These are phyloP conservation scores for Ustilaginoidea virens DNA, from an alignment of 2,329 filamentous ascomycete species.

Conservation along the genomic window DNA sequence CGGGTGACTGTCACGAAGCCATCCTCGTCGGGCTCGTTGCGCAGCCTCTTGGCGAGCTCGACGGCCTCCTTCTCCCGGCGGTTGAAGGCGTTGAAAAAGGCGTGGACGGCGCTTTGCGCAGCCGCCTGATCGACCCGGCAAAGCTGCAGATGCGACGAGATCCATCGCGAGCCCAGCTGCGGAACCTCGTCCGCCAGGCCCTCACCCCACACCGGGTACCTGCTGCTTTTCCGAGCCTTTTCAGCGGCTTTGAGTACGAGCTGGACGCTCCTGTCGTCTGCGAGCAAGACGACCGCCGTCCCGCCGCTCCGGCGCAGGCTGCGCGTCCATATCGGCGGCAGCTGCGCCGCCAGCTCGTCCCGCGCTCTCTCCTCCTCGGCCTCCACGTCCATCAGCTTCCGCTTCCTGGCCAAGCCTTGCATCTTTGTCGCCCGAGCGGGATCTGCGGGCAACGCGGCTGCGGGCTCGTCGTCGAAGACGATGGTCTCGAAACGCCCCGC, in stretches of 20 bases:
- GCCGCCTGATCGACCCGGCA: conserved; percentile 51
- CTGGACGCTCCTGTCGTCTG: conserved; percentile 67
- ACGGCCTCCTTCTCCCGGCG: conserved; percentile 49
- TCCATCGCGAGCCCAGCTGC: conserved; percentile 38
- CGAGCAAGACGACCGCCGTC: conserved; percentile 68
- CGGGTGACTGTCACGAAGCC: conserved; percentile 86
- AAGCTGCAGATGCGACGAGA: conserved; percentile 53
- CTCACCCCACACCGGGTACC: conserved; percentile 53
- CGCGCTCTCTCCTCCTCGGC: conserved; percentile 35
- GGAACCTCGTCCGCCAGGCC: conserved; percentile 41
- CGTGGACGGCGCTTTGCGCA: conserved; percentile 63
- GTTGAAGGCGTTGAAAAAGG: conserved; percentile 75
- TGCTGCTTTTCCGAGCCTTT: conserved; percentile 43
- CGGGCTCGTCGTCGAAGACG: conserved; percentile 51
- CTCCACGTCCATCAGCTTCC: conserved; percentile 32
- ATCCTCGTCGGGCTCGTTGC: conserved; percentile 80
- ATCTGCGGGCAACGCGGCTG: conserved; percentile 23
- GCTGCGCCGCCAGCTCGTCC: conserved; percentile 40
- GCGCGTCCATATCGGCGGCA: conserved; percentile 63
- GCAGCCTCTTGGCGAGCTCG: conserved; percentile 46
- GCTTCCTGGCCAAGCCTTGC: conserved; percentile 23
- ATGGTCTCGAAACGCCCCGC: conserved; percentile 66
- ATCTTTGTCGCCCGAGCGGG: conserved; percentile 31
- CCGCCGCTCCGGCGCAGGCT: conserved; percentile 57
- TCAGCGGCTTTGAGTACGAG: conserved; percentile 60